A percentile compares a stretch with the other conserved stretches of the same genome.
Evolutionary conservation across 164 flowering plant genomes (phyloP).

Genomic region (Tetrastigma voinierianum): DNA sequence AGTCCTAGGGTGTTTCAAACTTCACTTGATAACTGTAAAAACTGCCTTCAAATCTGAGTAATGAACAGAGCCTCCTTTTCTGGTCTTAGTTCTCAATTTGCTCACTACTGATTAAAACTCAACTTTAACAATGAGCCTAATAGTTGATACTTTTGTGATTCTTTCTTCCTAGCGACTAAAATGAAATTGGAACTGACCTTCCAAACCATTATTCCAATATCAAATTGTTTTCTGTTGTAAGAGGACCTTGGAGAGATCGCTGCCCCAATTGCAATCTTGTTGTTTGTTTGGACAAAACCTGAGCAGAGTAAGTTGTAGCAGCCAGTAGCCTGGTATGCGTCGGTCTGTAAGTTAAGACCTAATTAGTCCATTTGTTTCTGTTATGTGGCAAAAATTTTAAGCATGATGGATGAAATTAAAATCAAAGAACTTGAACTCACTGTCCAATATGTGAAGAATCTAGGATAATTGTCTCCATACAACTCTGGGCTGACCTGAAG

Average conservation of each 20-base stretch:
- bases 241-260: constrained; percentile 83
- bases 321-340: constrained; percentile 95
- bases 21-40: neutral
- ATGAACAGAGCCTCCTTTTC: neutral
- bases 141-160: too few species aligned
- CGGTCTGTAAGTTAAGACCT: constrained; percentile 55
- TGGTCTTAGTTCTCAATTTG: neutral
- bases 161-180: too few species aligned
- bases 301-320: constrained; percentile 96
- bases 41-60: neutral
- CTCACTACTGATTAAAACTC: neutral
- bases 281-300: constrained; percentile 91
- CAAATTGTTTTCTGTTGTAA: constrained; percentile 69
- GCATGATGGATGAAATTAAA: neutral
- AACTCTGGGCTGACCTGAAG: constrained; percentile 91
- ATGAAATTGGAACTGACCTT: constrained; percentile 45
- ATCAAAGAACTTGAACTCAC: constrained; percentile 38
- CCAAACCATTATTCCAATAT: constrained; percentile 88
- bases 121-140: too few species aligned
- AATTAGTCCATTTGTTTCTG: neutral
- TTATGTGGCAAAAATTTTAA: neutral
- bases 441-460: constrained; percentile 99
- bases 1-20: neutral
- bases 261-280: constrained; percentile 88
- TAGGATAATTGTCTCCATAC: constrained; percentile 86